Conservation (phyloP, 192 early-diverging fungal species). For the Podila minutissima region DNA sequence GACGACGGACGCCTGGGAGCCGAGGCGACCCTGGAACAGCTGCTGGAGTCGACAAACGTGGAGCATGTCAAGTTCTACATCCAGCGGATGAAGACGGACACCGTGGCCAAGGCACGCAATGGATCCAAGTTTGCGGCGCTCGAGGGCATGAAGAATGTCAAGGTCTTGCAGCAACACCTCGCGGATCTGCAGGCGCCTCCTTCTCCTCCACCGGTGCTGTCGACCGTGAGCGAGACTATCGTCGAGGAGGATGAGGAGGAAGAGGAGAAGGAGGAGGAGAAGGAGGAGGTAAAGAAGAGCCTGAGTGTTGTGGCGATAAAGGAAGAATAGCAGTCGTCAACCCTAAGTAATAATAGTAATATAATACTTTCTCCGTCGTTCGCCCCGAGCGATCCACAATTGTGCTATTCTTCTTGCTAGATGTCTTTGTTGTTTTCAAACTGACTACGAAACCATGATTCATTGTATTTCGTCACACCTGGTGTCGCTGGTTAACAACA, state of each 20-base stretch:
- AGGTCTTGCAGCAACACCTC: constrained; percentile 29
- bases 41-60: constrained; percentile 28
- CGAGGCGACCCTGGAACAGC: constrained; percentile 25
- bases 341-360: no score
- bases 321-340: no score
- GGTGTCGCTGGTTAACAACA: no score
- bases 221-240: background rate
- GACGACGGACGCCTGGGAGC: constrained; percentile 27
- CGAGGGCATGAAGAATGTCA: constrained; percentile 51
- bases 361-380: no score
- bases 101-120: constrained; percentile 42
- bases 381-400: no score
- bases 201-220: background rate
- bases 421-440: no score
- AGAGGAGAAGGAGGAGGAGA: background rate
- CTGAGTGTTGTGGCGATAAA: no score
- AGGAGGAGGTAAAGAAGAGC: constrained; percentile 2
- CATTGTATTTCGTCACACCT: no score
- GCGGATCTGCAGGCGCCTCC: constrained; percentile 9
- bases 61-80: constrained; percentile 43
- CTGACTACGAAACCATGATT: no score
- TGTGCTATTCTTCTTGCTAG: no score
- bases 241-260: constrained; percentile 14
- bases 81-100: constrained; percentile 49
- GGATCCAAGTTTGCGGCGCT: constrained; percentile 45